A percentile compares a stretch with the other conserved stretches of the same genome.
Evolutionary conservation across 257 asterid genomes (phyloP).

Genomic region (Solanum peruvianum): DNA sequence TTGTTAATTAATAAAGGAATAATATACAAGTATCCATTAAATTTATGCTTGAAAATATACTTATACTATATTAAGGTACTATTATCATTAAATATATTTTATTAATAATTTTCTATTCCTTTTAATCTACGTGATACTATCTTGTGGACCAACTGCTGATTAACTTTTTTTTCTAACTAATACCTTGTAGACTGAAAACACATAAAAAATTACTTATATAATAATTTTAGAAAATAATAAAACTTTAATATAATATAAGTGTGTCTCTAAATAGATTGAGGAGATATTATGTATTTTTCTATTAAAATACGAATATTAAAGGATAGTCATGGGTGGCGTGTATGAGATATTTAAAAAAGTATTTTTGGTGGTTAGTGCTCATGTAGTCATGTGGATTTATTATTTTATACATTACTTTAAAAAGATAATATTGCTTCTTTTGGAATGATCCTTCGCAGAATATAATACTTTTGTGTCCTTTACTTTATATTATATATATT

Average conservation of each 20-base stretch:
- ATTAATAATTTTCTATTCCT: too few species aligned
- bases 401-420: not conserved
- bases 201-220: too few species aligned
- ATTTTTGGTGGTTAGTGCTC: not conserved
- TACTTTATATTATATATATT: not conserved
- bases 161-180: too few species aligned
- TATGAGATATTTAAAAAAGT: not conserved
- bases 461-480: not conserved
- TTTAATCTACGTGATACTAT: too few species aligned
- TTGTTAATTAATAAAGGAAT: not conserved
- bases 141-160: rapidly evolving
- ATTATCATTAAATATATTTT: too few species aligned
- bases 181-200: rapidly evolving
- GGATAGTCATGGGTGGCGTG: not conserved
- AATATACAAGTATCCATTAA: rapidly evolving
- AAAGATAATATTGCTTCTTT: not conserved
- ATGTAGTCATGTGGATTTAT: not conserved
- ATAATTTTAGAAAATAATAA: too few species aligned
- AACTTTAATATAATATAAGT: too few species aligned
- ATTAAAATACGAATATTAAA: not conserved
- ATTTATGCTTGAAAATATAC: too few species aligned
- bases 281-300: too few species aligned
- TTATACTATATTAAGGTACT: too few species aligned
- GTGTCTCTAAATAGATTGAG: rapidly evolving
- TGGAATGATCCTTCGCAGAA: not conserved